Evolutionary conservation across 345 rosid species (phyloP).

Genomic region (Eucalyptus guilfoylei): DNA sequence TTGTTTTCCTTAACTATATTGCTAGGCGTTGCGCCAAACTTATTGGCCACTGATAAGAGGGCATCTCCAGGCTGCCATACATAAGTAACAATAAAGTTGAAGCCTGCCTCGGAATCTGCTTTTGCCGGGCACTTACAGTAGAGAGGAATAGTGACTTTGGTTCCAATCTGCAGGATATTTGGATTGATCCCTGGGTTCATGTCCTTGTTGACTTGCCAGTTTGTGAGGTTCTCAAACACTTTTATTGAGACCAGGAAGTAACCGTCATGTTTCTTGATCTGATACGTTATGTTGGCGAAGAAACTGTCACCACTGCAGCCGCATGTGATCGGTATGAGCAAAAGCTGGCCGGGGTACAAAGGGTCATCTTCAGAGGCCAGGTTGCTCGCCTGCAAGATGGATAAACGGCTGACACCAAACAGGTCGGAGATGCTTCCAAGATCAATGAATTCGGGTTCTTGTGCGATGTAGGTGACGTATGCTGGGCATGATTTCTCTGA

Average conservation of each 20-base stretch:
- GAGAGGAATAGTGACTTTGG: conserved; percentile 29
- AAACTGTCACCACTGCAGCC: conserved; percentile 31
- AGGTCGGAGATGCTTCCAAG: conserved; percentile 29
- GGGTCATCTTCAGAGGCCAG: conserved; percentile 22
- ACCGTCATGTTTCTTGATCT: conserved; percentile 35
- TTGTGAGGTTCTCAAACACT: conserved; percentile 30
- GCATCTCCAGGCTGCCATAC: conserved; percentile 37
- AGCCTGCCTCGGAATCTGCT: conserved; percentile 12
- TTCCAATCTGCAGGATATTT: conserved; percentile 23
- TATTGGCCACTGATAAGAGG: conserved; percentile 16
- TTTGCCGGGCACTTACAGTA: conserved; percentile 46
- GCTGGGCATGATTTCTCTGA: conserved; percentile 12
- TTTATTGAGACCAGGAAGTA: conserved; percentile 22
- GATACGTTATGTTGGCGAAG: conserved; percentile 36
- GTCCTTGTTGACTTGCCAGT: conserved; percentile 18
- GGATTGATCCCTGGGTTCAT: conserved; percentile 25
- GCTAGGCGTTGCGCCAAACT: conserved; percentile 8
- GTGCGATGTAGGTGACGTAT: conserved; percentile 24
- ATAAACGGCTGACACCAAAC: conserved; percentile 18
- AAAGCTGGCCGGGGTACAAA: conserved; percentile 32
- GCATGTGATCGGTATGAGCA: conserved; percentile 38
- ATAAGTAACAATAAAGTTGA: conserved; percentile 24
- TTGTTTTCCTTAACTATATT: conserved; percentile 24
- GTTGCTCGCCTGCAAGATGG: conserved; percentile 33
- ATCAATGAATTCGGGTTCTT: conserved; percentile 20